A percentile compares a stretch with the other conserved stretches of the same genome.
Evolutionary conservation across 208 protist species (phyloP).

Genomic region (Crithidia fasciculata): DNA sequence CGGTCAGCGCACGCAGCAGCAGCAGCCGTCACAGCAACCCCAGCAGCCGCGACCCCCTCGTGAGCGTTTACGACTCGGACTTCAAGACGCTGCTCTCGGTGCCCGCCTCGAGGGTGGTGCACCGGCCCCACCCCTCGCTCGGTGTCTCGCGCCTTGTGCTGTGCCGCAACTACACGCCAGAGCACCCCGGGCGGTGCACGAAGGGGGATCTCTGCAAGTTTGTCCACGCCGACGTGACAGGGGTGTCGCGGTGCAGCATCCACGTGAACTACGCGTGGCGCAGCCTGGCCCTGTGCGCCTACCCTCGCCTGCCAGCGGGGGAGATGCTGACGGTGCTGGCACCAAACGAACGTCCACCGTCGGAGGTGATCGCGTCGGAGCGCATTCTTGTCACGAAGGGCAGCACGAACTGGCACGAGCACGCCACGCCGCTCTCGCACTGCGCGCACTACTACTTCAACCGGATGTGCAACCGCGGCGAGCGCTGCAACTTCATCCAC

Average conservation of each 20-base stretch:
- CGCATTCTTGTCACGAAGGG: conserved; percentile 69
- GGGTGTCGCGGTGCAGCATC: conserved; percentile 43
- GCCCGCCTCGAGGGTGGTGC: conserved; percentile 39
- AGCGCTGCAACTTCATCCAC: conserved; percentile 83
- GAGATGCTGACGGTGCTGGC: conserved; percentile 55
- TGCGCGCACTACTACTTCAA: conserved; percentile 91
- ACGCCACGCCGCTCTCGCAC: conserved; percentile 60
- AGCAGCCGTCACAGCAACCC: conserved; percentile 18
- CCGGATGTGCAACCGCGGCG: conserved; percentile 81
- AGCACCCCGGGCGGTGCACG: conserved; percentile 44
- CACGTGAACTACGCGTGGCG: conserved; percentile 88
- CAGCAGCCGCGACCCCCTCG: conserved; percentile 9
- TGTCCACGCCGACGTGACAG: conserved; percentile 70
- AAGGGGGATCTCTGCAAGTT: conserved; percentile 75
- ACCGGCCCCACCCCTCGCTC: conserved; percentile 48
- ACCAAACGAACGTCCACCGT: conserved; percentile 64
- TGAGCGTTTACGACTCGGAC: conserved; percentile 68
- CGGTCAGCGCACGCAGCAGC: conserved; percentile 24
- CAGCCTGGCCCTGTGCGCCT: conserved; percentile 52
- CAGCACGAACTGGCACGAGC: conserved; percentile 41
- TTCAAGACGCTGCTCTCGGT: conserved; percentile 61
- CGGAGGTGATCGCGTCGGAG: conserved; percentile 55
- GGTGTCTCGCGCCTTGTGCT: conserved; percentile 72
- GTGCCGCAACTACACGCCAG: conserved; percentile 66
- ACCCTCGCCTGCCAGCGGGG: conserved; percentile 61